phyloP scores from a whole-genome alignment of 164 flowering plant genomes.

The Aristolochia fimbriata region DNA sequence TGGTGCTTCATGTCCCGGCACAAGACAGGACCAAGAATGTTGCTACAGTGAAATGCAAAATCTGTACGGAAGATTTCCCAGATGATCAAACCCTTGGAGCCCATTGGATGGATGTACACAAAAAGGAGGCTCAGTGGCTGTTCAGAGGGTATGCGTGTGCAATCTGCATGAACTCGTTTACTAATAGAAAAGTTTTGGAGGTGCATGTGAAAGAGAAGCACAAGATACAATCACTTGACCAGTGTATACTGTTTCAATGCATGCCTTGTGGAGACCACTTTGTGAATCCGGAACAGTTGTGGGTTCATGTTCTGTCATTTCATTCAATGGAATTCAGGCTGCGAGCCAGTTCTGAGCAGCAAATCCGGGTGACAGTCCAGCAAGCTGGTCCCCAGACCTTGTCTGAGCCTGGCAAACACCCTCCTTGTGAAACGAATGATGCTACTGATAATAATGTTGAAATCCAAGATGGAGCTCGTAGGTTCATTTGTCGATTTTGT shows the following conservation, averaged over 20 bases:
- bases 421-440: constrained; percentile 6
- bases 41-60: constrained; percentile 53
- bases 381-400: constrained; percentile 20
- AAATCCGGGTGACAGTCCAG: constrained; percentile 4
- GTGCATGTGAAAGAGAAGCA: constrained; percentile 85
- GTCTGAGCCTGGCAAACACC: constrained; percentile 17
- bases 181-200: constrained; percentile 73
- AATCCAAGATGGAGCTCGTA: constrained; percentile 27
- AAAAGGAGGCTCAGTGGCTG: constrained; percentile 80
- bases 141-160: constrained; percentile 96
- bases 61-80: constrained; percentile 50
- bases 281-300: constrained; percentile 59
- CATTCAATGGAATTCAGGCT: constrained; percentile 51
- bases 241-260: constrained; percentile 73
- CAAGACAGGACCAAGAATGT: constrained; percentile 12
- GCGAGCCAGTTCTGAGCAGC: constrained; percentile 24
- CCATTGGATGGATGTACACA: constrained; percentile 82
- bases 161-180: constrained; percentile 78
- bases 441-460: constrained; percentile 25
- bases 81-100: constrained; percentile 58
- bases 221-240: constrained; percentile 52
- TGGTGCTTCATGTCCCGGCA: constrained; percentile 13
- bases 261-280: constrained; percentile 80
- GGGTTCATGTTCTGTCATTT: constrained; percentile 69
- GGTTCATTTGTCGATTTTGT: constrained; percentile 67